Conservation (phyloP, 352 stramenopile species). For the Phytophthora pluvialis region DNA sequence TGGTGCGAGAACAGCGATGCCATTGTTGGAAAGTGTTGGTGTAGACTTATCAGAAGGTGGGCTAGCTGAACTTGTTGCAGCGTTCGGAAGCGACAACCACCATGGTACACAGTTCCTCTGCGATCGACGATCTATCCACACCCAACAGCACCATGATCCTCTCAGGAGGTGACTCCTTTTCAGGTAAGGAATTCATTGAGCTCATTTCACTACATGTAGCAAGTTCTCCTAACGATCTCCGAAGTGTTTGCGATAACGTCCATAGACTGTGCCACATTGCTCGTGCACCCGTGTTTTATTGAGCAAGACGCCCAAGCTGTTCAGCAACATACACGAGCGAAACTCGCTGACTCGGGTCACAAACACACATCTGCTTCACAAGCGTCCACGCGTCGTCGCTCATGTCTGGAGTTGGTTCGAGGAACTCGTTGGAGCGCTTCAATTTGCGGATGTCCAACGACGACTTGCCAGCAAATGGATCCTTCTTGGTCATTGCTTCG, state of each 20-base stretch:
- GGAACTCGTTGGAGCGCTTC: slow-evolving; percentile 3
- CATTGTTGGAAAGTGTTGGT: slow-evolving; percentile 35
- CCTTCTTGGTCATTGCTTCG: slow-evolving; percentile 27
- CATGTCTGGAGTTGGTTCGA: slow-evolving; percentile 5
- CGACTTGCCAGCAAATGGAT: slow-evolving; percentile 11
- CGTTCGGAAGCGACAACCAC: slow-evolving; percentile 46
- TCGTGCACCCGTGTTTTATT: too few species aligned
- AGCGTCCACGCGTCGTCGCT: slow-evolving; percentile 20
- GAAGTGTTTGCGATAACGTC: too few species aligned
- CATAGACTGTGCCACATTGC: too few species aligned
- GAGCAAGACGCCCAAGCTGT: not conserved
- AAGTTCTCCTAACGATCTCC: too few species aligned
- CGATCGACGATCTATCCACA: slow-evolving; percentile 42
- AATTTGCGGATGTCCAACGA: not conserved
- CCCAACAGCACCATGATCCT: slow-evolving; percentile 51
- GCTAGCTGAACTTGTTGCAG: slow-evolving; percentile 52
- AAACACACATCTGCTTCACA: not conserved
- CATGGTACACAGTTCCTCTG: slow-evolving; percentile 43
- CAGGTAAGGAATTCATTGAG: too few species aligned
- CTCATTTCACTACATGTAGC: too few species aligned
- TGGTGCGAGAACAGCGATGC: slow-evolving; percentile 57
- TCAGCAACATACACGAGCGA: not conserved
- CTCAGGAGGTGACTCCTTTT: not conserved
- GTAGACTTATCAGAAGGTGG: slow-evolving; percentile 36
- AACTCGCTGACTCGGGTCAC: not conserved